Conservation (phyloP, 2,329 filamentous ascomycete species). For the Beauveria sp. region DNA sequence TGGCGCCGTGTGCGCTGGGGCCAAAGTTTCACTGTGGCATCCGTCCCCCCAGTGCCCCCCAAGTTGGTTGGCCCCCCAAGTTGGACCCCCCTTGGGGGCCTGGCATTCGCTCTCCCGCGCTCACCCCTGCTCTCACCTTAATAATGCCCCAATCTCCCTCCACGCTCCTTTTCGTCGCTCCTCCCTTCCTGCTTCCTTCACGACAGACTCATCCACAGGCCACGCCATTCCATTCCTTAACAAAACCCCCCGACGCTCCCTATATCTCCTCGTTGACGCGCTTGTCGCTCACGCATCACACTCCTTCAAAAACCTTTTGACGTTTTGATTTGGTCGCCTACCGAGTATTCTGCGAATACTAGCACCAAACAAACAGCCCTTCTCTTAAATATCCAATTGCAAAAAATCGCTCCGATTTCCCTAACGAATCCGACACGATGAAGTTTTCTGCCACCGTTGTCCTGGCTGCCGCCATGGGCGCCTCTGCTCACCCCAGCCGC, state of each 20-base stretch:
- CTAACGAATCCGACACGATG: constrained; percentile 23
- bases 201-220: constrained; percentile 15
- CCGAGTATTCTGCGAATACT: constrained; percentile 12
- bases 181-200: constrained; percentile 12
- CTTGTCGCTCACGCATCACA: constrained; percentile 11
- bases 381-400: neutral
- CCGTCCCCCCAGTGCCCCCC: neutral
- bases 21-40: constrained; percentile 6
- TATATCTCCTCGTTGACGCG: constrained; percentile 10
- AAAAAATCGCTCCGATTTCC: neutral
- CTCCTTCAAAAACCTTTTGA: constrained; percentile 9
- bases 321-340: constrained; percentile 10
- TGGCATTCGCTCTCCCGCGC: neutral
- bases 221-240: constrained; percentile 13
- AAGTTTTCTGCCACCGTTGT: constrained; percentile 33
- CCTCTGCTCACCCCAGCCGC: constrained; percentile 33
- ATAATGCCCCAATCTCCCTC: constrained; percentile 18
- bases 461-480: constrained; percentile 34
- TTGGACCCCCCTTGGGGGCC: neutral
- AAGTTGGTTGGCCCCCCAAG: no score
- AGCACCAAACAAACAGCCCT: neutral
- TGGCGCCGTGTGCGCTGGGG: neutral
- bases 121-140: constrained; percentile 12
- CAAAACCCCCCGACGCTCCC: constrained; percentile 3
- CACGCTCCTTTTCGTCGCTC: neutral